Conservation (phyloP, 257 asterid genomes). For the Plantago elongata region DNA sequence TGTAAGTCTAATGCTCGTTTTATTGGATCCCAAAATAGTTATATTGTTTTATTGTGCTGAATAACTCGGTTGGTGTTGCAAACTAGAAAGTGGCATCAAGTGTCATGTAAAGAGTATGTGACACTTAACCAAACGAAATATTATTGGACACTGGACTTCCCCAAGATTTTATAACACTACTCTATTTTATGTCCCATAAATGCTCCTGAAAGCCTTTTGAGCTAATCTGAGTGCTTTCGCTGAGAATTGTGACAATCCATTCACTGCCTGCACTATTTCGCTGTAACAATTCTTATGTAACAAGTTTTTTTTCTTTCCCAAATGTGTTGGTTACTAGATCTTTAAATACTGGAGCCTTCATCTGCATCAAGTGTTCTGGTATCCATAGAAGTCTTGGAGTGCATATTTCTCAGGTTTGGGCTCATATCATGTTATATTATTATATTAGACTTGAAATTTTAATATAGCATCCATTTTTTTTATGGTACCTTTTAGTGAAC, state of each 20-base stretch:
- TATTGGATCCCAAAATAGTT: neutral
- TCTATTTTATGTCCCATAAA: neutral
- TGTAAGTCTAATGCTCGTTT: slow-evolving; percentile 46
- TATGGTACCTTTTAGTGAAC: no score
- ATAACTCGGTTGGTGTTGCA: neutral
- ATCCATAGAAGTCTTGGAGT: slow-evolving; percentile 94
- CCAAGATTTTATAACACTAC: neutral
- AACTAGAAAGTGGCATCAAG: neutral
- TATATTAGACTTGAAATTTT: no score
- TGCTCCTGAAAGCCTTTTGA: neutral
- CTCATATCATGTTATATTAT: neutral
- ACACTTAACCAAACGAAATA: neutral
- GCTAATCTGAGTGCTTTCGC: neutral
- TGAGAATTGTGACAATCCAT: neutral
- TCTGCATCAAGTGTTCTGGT: slow-evolving; percentile 93
- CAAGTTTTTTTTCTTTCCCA: slow-evolving; percentile 8
- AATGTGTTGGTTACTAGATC: slow-evolving; percentile 51
- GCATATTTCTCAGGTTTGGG: slow-evolving; percentile 75
- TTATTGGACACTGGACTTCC: no score
- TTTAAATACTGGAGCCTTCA: slow-evolving; percentile 60
- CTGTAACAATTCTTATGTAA: neutral
- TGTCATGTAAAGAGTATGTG: neutral
- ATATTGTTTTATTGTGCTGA: neutral
- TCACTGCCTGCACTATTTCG: neutral
- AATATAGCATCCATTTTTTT: no score